Base-by-base conservation (phyloP, 2,329 filamentous ascomycete species). In the Pseudogymnoascus sp. region DNA sequence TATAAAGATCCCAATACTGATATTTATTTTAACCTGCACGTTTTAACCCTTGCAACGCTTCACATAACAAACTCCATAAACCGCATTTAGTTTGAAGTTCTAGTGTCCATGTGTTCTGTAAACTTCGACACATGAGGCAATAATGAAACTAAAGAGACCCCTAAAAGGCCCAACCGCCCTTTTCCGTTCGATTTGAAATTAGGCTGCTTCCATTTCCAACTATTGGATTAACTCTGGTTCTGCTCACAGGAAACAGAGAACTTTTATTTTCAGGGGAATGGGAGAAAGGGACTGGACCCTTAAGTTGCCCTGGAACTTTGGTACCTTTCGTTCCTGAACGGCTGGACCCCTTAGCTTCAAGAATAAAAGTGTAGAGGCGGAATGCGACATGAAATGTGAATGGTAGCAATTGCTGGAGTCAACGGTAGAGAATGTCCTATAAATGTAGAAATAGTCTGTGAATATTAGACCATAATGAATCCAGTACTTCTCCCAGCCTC, bases 261-360 rank as follows among this genome's bases (percentile, higher is more conserved):
- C 28, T 13, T 57, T 57, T 33, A 33, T 33, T 21, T 57, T 15
- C 10, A 33, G 50, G 50, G 50, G 21, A 33, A 57, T 57, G 50
- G 50, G 26, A 8, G 28, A 57, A 57, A 33, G n/a, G 50, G 50
- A 57, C 50, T 33, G 6, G 50, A 57, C 50, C 50, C 50, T 57
- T 33, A 57, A 57, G 28, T 57, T 57, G 47, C 47, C 26, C 47
- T 31, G 47, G 7, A 53, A n/a, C n/a, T 57, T 33, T 33, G 50
- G 50, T 57, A 57, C 50, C 50, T 33, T 53, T 57, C 4, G 50
- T 57, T 19, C 47, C 47, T 57, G 47, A 57, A 31, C 47, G 47
- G 50, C 26, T 57, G 50, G 50, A 57, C 50, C 50, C 50, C n/a
- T 57, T 57, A 57, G 50, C 50, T 33, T 33, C 26, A 57, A 57